Conservation (phyloP, 1,284 basidiomycete species). For the Malassezia caprae region DNA sequence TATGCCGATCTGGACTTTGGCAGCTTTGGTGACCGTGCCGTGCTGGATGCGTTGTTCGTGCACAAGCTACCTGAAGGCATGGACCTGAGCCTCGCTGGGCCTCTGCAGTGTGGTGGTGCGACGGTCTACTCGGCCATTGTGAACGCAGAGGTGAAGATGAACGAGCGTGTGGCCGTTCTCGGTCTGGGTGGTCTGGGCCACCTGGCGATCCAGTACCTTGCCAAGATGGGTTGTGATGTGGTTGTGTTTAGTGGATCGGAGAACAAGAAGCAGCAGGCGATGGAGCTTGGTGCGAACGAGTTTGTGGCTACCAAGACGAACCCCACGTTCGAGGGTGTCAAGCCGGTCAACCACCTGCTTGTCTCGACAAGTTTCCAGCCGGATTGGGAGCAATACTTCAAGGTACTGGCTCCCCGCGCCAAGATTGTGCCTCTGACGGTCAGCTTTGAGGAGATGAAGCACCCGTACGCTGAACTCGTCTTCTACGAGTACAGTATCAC, state of each 20-base stretch:
- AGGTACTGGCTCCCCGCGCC: constrained; percentile 28
- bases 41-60: constrained; percentile 33
- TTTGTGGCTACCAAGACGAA: constrained; percentile 44
- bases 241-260: constrained; percentile 46
- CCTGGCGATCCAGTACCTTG: constrained; percentile 46
- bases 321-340: constrained; percentile 33
- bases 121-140: constrained; percentile 49
- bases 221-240: constrained; percentile 48
- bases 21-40: constrained; percentile 39
- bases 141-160: constrained; percentile 38
- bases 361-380: constrained; percentile 37
- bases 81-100: constrained; percentile 42
- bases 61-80: constrained; percentile 37
- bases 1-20: constrained; percentile 30
- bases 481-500: constrained; percentile 31
- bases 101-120: constrained; percentile 50
- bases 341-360: constrained; percentile 32
- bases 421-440: constrained; percentile 38
- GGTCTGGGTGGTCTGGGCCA: constrained; percentile 51
- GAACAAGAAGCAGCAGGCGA: constrained; percentile 46
- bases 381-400: constrained; percentile 36
- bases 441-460: constrained; percentile 17
- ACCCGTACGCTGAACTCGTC: constrained; percentile 37
- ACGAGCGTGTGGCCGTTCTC: constrained; percentile 49
- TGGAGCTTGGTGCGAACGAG: constrained; percentile 49